Evolutionary conservation across 768 basidiomycete genomes (phyloP), one percentile per base, ranked within the genome.

Genomic region (Suillus americanus): DNA sequence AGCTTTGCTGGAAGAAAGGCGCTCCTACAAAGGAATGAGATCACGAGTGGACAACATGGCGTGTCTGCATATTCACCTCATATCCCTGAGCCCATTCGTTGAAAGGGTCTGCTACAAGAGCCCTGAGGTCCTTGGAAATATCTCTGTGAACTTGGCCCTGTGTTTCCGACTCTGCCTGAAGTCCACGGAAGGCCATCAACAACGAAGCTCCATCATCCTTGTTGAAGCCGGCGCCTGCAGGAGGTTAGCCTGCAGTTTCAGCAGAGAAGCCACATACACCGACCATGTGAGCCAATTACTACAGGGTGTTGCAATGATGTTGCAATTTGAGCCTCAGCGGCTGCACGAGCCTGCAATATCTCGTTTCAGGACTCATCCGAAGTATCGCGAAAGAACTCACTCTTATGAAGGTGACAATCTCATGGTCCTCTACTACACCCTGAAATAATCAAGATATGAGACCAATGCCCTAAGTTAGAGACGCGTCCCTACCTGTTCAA

Each of bases 131-230:
- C 37, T 85, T 86, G 6, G 94, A 86, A 54, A 92, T 83, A 23
- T 81, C 80, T 62, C 79, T 82, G 78, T 97, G 93, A 1, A 85
- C 83, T 70, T 88, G 84, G n/a, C 91, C 94, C 70, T 96, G 90
- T 16, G 79, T 77, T 13, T 74, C 72, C 9, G 90, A 86, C 75
- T 95, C 92, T 66, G 82, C 82, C 71, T 94, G 91, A 43, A 95
- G 83, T 18, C 92, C 91, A 16, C 86, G 87, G 75, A 95, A 92
- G 2, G 91, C 84, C 79, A 90, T 85, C 50, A 90, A 82, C 16
- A 95, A 79, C 1, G 93, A 92, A 23, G 93, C 93, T 10, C 93
- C 93, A 65, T 94, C 93, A 70, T 95, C 93, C n/a, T 82, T 84
- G 64, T 79, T 79, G 70, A 94, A 95, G 35, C 89, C 92, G 8